Conservation (phyloP, 495 filamentous ascomycete species). For the Hamigera avellanea region DNA sequence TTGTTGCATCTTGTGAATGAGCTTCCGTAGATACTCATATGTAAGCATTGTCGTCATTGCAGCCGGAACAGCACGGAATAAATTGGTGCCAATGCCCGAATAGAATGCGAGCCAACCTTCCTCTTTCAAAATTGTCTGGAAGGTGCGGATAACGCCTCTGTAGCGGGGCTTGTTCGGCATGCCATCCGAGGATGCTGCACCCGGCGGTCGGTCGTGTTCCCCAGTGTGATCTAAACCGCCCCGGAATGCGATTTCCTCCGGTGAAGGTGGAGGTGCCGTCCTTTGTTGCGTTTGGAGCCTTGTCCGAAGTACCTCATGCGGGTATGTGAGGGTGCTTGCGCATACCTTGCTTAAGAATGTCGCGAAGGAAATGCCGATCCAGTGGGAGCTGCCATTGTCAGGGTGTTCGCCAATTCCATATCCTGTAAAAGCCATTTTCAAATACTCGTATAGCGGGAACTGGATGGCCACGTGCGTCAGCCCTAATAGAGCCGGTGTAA, state of each 20-base stretch:
- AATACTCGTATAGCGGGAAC: constrained; percentile 89
- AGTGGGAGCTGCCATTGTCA: constrained; percentile 50
- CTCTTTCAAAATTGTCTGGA: constrained; percentile 71
- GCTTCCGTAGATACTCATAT: constrained; percentile 74
- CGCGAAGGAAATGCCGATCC: constrained; percentile 66
- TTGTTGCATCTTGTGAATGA: constrained; percentile 35
- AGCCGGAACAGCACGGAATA: constrained; percentile 89
- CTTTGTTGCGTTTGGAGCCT: constrained; percentile 79
- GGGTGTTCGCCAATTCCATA: constrained; percentile 62
- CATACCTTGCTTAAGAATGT: constrained; percentile 93
- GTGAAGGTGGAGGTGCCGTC: constrained; percentile 26
- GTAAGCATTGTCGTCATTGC: constrained; percentile 97
- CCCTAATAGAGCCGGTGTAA: constrained; percentile 83
- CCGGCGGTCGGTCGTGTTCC: constrained; percentile 30
- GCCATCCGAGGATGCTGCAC: constrained; percentile 43
- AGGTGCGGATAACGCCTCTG: constrained; percentile 69
- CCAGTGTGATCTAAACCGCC: constrained; percentile 42
- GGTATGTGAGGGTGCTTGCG: constrained; percentile 91
- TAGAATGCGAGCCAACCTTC: constrained; percentile 98
- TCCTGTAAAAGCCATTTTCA: constrained; percentile 86
- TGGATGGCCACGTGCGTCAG: constrained; percentile 95
- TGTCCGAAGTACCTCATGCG: constrained; percentile 90
- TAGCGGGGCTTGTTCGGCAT: constrained; percentile 59
- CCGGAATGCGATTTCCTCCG: constrained; percentile 51
- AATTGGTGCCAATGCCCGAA: constrained; percentile 93